Percentiles rank a stretch among this genome's conserved stretches.
Conservation (phyloP, 371 early-diverging fungal genomes). For the Phascolomyces articulosus region DNA sequence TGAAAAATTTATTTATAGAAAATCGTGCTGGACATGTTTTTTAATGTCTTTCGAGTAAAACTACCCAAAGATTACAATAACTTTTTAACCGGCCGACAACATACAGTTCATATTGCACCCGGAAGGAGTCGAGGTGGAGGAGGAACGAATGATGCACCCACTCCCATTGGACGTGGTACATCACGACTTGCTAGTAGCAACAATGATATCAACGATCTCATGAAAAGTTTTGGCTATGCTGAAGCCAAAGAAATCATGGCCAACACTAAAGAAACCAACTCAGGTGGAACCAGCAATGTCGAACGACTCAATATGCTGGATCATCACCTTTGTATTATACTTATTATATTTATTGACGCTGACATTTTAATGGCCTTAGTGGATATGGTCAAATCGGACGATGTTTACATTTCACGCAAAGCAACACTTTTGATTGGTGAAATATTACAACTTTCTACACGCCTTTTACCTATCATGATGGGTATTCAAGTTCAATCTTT, state of each 20-base stretch:
- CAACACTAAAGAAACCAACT: not conserved
- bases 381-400: conserved; percentile 58
- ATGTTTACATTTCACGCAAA: conserved; percentile 55
- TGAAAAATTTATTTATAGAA: conserved; percentile 44
- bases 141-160: not conserved
- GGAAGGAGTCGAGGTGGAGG: conserved; percentile 16
- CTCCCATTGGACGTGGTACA: conserved; percentile 10
- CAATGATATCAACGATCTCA: conserved; percentile 25
- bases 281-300: conserved; percentile 33
- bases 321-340: conserved; percentile 71
- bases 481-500: conserved; percentile 69
- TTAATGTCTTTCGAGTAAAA: conserved; percentile 75
- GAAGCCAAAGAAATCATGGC: not conserved
- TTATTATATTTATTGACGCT: conserved; percentile 79
- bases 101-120: conserved; percentile 47
- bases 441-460: conserved; percentile 74
- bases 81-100: conserved; percentile 52
- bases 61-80: conserved; percentile 67
- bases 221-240: conserved; percentile 17
- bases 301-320: conserved; percentile 67
- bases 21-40: conserved; percentile 77
- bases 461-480: conserved; percentile 64
- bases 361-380: conserved; percentile 75
- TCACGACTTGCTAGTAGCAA: conserved; percentile 21
- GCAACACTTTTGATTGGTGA: conserved; percentile 78